A percentile compares a stretch with the other conserved stretches of the same genome.
These are phyloP conservation scores for Sporopachydermia lactativora DNA, from an alignment of 805 yeast species.

Conservation along the genomic window DNA sequence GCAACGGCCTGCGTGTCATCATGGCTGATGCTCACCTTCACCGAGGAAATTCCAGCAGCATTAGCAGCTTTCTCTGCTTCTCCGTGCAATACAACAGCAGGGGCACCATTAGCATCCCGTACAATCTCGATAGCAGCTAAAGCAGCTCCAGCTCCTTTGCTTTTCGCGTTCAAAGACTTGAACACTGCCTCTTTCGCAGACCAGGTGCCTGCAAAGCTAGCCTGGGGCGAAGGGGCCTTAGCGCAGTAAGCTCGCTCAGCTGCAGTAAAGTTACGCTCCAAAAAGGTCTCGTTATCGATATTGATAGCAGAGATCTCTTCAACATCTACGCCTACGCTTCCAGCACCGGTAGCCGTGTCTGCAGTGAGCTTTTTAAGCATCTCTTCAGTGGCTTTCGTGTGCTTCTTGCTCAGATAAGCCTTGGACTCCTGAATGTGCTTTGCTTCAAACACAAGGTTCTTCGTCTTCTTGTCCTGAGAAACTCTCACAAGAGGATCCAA, in stretches of 20 bases:
- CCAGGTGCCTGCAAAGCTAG: conserved; percentile 97
- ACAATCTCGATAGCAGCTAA: conserved; percentile 81
- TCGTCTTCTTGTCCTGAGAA: conserved; percentile 21
- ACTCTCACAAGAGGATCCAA: conserved; percentile 91
- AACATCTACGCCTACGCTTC: conserved; percentile 91
- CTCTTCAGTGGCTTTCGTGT: conserved; percentile 47
- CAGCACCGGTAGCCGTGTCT: conserved; percentile 25
- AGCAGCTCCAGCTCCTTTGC: conserved; percentile 93
- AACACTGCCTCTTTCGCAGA: conserved; percentile 98
- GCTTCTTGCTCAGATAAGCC: conserved; percentile 17
- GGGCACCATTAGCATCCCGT: conserved; percentile 65
- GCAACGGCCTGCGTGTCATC: conserved; percentile 97
- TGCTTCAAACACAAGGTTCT: conserved; percentile 9
- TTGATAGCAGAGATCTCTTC: conserved; percentile 76
- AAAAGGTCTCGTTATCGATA: conserved; percentile 76
- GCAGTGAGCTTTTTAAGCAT: conserved; percentile 44
- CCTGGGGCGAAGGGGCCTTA: conserved; percentile 60
- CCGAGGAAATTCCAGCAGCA: conserved; percentile 49
- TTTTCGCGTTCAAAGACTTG: conserved; percentile 80
- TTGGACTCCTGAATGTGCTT: conserved; percentile 14
- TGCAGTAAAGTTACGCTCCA: conserved; percentile 82
- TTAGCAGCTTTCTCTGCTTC: conserved; percentile 63
- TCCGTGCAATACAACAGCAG: conserved; percentile 65
- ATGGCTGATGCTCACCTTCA: conserved; percentile 87
- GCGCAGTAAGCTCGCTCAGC: conserved; percentile 70